Base-by-base conservation (phyloP, 2,329 filamentous ascomycete species). In the Sporothrix brunneoviolacea region DNA sequence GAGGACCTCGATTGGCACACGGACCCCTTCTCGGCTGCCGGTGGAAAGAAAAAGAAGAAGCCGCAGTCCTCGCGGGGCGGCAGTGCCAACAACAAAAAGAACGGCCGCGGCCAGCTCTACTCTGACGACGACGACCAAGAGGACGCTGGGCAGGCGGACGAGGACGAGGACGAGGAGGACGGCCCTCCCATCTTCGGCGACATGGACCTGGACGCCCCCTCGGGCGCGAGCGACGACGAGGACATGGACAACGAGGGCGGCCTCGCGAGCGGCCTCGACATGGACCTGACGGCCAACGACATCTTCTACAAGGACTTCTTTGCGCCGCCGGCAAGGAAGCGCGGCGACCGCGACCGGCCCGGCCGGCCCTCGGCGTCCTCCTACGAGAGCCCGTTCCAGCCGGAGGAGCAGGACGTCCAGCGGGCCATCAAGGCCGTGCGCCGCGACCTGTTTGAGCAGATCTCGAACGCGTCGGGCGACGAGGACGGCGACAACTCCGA, bases 251-350 rank as follows among this genome's bases (percentile, higher is more conserved):
- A 67, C 15, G 79, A 75, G 35, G 76, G 77, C 45, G 79, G 77
- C 42, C 71, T 63, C 40, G 54, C 39, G 15, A 37, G 36, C 28
- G 54, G 54, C n/a, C 48, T 56, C 13, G 51, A 50, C 27, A 51
- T 56, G 52, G 65, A 69, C 24, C 66, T 73, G 55, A 94, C 95
- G 60, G 90, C 91, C 44, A 95, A 95, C 64, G 85, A 91, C 55
- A 75, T 96, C 61, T 89, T 84, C 69, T 97, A 95, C 68, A 83
- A 84, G 54, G 90, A 97, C 65, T 97, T 96, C 70, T 97, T 96
- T 62, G 89, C 86, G 3, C 88, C 88, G 9, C 91, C 91, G 10
- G 77, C 84, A 18, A 82, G 79, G 59, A 94, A 93, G 55, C 75
- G 75, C 51, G 82, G 76, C 61, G 79, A 76, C 60, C 70, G 62